Evolutionary conservation across 805 yeast genomes (phyloP).

Genomic region (Candida khao-thaluensis): DNA sequence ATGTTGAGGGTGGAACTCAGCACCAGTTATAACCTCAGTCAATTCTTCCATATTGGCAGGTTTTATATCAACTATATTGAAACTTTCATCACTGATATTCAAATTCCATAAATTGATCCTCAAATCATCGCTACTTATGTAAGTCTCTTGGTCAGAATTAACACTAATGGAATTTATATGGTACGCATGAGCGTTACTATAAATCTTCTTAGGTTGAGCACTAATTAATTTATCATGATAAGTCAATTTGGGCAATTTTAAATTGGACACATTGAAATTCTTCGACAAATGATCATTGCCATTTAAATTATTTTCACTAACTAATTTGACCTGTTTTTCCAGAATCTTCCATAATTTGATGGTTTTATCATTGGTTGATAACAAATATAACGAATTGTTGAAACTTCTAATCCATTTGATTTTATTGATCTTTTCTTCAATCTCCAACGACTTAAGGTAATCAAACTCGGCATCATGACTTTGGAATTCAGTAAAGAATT

Average conservation of each 20-base stretch:
- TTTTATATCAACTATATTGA: constrained; percentile 95
- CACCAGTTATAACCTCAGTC: constrained; percentile 95
- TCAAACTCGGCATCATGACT: constrained; percentile 98
- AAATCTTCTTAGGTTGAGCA: constrained; percentile 89
- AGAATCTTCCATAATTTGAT: constrained; percentile 95
- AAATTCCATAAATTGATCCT: constrained; percentile 95
- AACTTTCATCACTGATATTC: constrained; percentile 90
- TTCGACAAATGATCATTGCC: constrained; percentile 27
- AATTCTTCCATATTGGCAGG: constrained; percentile 99
- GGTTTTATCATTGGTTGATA: constrained; percentile 96
- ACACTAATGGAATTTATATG: constrained; percentile 95
- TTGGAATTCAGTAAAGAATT: constrained; percentile 95
- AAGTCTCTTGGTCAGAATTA: constrained; percentile 95
- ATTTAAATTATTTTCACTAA: constrained; percentile 79
- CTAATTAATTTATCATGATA: constrained; percentile 93
- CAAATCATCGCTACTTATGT: constrained; percentile 87
- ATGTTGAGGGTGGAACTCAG: constrained; percentile 90
- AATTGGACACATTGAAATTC: constrained; percentile 21
- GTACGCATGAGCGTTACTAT: constrained; percentile 96
- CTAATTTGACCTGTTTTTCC: constrained; percentile 89
- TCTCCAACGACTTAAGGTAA: constrained; percentile 90
- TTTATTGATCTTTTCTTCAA: constrained; percentile 96
- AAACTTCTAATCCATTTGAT: constrained; percentile 92
- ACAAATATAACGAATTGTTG: constrained; percentile 84
- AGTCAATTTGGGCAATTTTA: constrained; percentile 85